Base-by-base conservation (phyloP, 768 basidiomycete genomes). In the Lactarius evosmus region DNA sequence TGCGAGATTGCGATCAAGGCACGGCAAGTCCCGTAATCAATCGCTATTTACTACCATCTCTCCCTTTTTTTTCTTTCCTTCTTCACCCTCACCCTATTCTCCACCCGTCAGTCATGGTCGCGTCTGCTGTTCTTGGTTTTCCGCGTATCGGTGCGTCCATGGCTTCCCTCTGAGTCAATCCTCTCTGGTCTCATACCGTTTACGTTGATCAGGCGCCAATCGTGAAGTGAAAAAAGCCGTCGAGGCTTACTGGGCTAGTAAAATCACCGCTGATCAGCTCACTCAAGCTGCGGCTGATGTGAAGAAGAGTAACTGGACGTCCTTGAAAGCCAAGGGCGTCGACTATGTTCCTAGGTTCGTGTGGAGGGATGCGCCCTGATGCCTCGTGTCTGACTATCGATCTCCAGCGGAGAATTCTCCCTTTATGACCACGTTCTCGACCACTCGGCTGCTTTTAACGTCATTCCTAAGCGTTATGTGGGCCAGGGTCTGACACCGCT, bases 371-470 rank as follows among this genome's bases (percentile, higher is more conserved):
- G 63, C 69, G 68, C 62, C 69, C 51, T 61, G 58, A 62, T 51
- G 61, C 69, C 65, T 41, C 46, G 63, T 53, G 53, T 61, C 52
- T 65, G 22, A 66, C 59, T 34, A 60, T 56, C 60, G 32, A 65
- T 56, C 40, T 69, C 54, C 71, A 99, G 97, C 72, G 96, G 96
- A 72, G 97, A 98, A 74, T 99, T 99, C 78, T 91, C 97, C 36
- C 86, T 99, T 66, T 99, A 98, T 77, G 96, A 98, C 78, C 96
- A 98, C 76, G 93, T 98, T 75, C 87, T 98, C 72, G 96, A 98
- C 79, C 94, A 96, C 79, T 94, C 94, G 67, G 85, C 89, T 66
- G 87, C 91, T 51, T 96, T 99, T 85, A 97, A 98, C 75, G 93
- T 90, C 72, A 91, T 99, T 76, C 96, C 96, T 70, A 86, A 91